Conservation (phyloP, 2,329 filamentous ascomycete genomes). For the Thielaviopsis populi region DNA sequence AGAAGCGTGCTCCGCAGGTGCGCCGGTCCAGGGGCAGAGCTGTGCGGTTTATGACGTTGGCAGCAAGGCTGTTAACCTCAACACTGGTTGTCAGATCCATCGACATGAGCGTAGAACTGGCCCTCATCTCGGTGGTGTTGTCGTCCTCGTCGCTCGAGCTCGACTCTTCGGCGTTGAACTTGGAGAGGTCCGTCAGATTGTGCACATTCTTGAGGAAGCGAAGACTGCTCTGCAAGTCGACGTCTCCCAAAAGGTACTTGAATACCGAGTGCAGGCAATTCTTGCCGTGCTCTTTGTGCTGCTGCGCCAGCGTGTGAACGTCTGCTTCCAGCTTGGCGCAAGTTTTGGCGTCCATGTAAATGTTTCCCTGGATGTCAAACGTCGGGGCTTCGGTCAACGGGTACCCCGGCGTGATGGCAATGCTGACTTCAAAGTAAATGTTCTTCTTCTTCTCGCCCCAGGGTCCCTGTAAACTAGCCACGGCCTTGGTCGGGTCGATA, state of each 20-base stretch:
- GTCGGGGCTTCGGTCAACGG: constrained; percentile 41
- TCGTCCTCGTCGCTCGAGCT: constrained; percentile 69
- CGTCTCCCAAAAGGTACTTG: constrained; percentile 48
- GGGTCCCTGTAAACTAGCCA: constrained; percentile 29
- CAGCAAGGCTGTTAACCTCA: constrained; percentile 34
- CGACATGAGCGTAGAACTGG: constrained; percentile 44
- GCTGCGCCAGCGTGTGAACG: constrained; percentile 34
- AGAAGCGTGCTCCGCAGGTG: constrained; percentile 46
- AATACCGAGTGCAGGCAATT: constrained; percentile 49
- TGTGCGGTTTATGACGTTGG: constrained; percentile 19
- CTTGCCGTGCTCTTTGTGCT: constrained; percentile 41
- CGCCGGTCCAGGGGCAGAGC: constrained; percentile 42
- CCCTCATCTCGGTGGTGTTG: constrained; percentile 46
- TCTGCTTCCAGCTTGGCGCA: constrained; percentile 27
- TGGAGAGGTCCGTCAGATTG: constrained; percentile 39
- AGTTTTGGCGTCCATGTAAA: constrained; percentile 43
- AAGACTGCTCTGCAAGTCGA: constrained; percentile 44
- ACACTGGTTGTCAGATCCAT: constrained; percentile 43
- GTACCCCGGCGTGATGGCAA: constrained; percentile 44
- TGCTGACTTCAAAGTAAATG: constrained; percentile 48
- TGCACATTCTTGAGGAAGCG: constrained; percentile 45
- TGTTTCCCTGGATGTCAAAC: constrained; percentile 47
- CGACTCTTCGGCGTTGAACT: constrained; percentile 49
- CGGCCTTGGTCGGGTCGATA: constrained; percentile 23
- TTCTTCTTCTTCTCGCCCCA: constrained; percentile 43